phyloP scores from a whole-genome alignment of 192 early-diverging fungal species.

The Umbelopsis vinacea region DNA sequence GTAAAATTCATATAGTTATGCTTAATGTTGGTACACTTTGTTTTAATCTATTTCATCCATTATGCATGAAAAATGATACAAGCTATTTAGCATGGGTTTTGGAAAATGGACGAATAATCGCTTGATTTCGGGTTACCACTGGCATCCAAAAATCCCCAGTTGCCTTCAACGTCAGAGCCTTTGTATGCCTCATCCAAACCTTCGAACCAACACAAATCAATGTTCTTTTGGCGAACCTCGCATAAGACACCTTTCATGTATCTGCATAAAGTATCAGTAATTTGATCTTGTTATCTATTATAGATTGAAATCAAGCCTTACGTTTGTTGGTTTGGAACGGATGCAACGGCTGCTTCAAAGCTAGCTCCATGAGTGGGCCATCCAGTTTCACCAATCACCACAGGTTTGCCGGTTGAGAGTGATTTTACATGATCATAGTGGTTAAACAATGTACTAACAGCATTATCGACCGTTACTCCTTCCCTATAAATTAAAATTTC shows the following conservation, averaged over 20 bases:
- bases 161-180: constrained; percentile 39
- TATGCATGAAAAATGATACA: too few species aligned
- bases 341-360: constrained; percentile 49
- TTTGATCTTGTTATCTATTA: neutral
- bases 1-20: too few species aligned
- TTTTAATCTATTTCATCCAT: too few species aligned
- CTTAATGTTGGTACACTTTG: too few species aligned
- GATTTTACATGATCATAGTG: constrained; percentile 53
- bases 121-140: constrained; percentile 26
- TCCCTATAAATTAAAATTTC: constrained; percentile 59
- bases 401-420: constrained; percentile 52
- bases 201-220: constrained; percentile 60
- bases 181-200: constrained; percentile 67
- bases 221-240: constrained; percentile 48
- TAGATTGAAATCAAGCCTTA: neutral
- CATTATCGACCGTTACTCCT: constrained; percentile 51
- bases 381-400: constrained; percentile 64
- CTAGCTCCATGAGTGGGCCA: constrained; percentile 61
- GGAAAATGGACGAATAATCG: neutral
- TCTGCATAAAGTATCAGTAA: neutral
- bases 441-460: constrained; percentile 49
- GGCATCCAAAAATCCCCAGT: constrained; percentile 32
- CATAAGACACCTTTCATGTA: constrained; percentile 57
- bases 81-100: neutral
- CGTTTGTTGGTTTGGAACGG: constrained; percentile 52